Conservation (phyloP, 2,329 filamentous ascomycete genomes). For the Nemania bipapillata region DNA sequence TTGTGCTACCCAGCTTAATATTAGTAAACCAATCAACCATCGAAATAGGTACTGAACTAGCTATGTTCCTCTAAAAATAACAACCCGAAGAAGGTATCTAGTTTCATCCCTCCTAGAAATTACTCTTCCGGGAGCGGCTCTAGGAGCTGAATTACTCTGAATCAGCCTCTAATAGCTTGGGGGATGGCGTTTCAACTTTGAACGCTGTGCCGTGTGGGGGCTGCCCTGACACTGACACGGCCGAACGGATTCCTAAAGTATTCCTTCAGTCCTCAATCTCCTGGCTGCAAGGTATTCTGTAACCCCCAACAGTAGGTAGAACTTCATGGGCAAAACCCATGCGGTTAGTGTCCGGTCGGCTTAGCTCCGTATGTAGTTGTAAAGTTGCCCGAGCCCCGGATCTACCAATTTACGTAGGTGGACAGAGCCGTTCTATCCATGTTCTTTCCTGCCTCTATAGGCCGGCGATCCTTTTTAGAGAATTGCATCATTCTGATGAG, state of each 20-base stretch:
- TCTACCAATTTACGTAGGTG: background rate
- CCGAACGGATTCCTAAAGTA: slow-evolving; percentile 3
- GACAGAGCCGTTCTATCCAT: slow-evolving; percentile 3
- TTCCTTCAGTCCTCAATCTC: slow-evolving; percentile 8
- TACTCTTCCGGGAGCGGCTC: background rate
- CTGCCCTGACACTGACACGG: slow-evolving; percentile 1
- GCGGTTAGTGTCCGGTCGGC: background rate
- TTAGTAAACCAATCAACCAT: too few relatives aligned
- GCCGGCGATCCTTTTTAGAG: slow-evolving; percentile 12
- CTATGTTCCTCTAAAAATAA: slow-evolving; percentile 7
- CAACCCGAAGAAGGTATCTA: background rate
- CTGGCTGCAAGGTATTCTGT: background rate
- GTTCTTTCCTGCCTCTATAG: background rate
- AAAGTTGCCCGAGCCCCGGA: background rate
- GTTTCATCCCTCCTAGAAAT: background rate
- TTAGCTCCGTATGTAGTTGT: background rate
- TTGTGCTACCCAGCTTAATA: slow-evolving; percentile 7
- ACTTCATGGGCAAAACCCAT: background rate
- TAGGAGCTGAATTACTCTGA: background rate
- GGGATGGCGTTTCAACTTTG: too few relatives aligned
- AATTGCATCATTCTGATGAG: slow-evolving; percentile 14
- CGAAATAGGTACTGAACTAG: too few relatives aligned
- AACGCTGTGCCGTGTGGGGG: background rate
- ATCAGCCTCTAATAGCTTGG: background rate
- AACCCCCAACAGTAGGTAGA: background rate